Percentiles rank a stretch among this genome's conserved stretches.
Conservation (phyloP, 768 basidiomycete genomes). For the Phylloporus scabripes region DNA sequence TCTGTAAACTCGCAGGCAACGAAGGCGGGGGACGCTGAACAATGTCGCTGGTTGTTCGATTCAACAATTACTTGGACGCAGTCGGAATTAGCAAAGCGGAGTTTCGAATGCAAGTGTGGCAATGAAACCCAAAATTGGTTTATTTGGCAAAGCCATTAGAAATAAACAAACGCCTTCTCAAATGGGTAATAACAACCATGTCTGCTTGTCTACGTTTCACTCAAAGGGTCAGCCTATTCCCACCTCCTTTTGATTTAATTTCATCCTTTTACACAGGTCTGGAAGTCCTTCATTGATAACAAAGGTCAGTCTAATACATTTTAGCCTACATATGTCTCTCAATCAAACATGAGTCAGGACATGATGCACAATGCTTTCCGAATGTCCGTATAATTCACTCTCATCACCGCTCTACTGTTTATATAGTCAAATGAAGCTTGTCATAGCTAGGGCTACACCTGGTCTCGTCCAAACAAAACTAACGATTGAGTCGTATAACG, state of each 20-base stretch:
- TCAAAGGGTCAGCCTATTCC: conserved; percentile 39
- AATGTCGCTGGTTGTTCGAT: conserved; percentile 3
- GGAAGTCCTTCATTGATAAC: conserved; percentile 74
- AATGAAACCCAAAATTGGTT: background rate
- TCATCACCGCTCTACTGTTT: background rate
- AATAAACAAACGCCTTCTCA: conserved; percentile 27
- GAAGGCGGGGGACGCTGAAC: background rate
- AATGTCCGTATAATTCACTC: conserved; percentile 43
- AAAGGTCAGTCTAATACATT: conserved; percentile 44
- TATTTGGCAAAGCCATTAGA: conserved; percentile 28
- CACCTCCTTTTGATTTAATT: background rate
- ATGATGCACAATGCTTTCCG: conserved; percentile 76
- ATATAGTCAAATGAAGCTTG: conserved; percentile 41
- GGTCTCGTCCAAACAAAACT: conserved; percentile 66
- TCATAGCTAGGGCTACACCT: conserved; percentile 60
- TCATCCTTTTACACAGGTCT: conserved; percentile 42
- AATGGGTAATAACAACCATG: conserved; percentile 32
- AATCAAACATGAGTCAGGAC: conserved; percentile 46
- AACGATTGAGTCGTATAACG: conserved; percentile 68
- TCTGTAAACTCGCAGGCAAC: conserved; percentile 4
- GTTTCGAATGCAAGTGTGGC: conserved; percentile 13
- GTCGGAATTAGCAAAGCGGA: conserved; percentile 24
- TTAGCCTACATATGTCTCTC: background rate
- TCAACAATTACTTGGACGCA: conserved; percentile 8
- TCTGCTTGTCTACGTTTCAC: conserved; percentile 70